Percentiles rank a stretch among this genome's conserved stretches.
Evolutionary conservation across 1,284 basidiomycete genomes (phyloP).

Genomic region (Paramarasmius palmivorus): DNA sequence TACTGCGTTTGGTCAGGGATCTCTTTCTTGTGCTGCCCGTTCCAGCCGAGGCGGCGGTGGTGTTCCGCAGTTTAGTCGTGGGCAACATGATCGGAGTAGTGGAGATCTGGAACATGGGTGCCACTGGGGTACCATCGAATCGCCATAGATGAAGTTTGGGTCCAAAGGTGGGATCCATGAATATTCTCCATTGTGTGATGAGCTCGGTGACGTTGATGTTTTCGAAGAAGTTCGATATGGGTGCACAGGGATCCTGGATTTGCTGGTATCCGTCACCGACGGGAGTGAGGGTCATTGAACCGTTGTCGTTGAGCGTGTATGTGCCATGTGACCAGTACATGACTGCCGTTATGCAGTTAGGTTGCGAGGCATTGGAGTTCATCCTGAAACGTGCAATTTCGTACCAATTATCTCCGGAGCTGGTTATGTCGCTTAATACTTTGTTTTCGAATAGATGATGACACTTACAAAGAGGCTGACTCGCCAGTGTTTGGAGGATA

Average conservation of each 20-base stretch:
- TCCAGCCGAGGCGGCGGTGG: constrained; percentile 25
- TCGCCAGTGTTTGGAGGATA: constrained; percentile 85
- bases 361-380: constrained; percentile 73
- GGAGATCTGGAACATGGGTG: constrained; percentile 61
- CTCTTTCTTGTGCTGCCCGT: constrained; percentile 23
- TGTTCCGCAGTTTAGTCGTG: constrained; percentile 50
- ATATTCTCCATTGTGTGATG: constrained; percentile 59
- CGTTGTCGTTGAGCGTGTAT: constrained; percentile 68
- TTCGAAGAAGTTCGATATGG: constrained; percentile 82
- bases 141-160: constrained; percentile 66
- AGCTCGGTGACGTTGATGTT: constrained; percentile 73
- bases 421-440: constrained; percentile 27
- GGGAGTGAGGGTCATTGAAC: constrained; percentile 72
- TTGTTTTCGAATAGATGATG: neutral
- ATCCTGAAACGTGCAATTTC: constrained; percentile 90
- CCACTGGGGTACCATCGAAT: constrained; percentile 63
- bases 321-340: constrained; percentile 87
- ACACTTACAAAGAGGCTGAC: constrained; percentile 85
- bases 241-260: constrained; percentile 88
- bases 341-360: constrained; percentile 81
- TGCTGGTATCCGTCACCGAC: constrained; percentile 87
- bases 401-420: constrained; percentile 72
- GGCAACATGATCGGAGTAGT: constrained; percentile 69
- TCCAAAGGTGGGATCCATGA: constrained; percentile 52
- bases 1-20: constrained; percentile 18